Evolutionary conservation across 352 stramenopile species (phyloP), one percentile per base, ranked within the genome.

Genomic region (Pythium rhizo-oryzae): DNA sequence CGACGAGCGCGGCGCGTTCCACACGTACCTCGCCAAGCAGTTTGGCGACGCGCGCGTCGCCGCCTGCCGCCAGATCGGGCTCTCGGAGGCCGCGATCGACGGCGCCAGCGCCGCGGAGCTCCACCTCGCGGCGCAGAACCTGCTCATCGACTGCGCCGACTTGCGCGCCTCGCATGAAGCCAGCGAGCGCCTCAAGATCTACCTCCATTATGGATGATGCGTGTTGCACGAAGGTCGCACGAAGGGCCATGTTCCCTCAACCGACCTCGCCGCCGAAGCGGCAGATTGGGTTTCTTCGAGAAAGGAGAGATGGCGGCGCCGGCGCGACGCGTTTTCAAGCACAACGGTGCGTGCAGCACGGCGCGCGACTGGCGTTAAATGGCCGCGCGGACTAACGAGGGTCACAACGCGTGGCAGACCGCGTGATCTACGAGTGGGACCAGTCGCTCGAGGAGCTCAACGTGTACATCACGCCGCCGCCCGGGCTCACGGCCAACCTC

Each of bases 371-470:
- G 24, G 7, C 13, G 33, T 16, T 49, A 37, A 51, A 13, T 21
- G 43, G 43, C 4, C 43, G 43, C 15, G 16, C 11, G 8, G 43
- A 23, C 19, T 49, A 23, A 19, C 19, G 18, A n/a, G 43, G 28
- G 6, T 33, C 49, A 18, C n/a, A 35, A 19, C 37, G 21, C 11
- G 21, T 30, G 18, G 28, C 59, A 95, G 87, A 74, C 55, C 85
- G 76, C 61, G 76, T 87, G 63, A 85, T 99, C 15, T 99, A 99
- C 75, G 96, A 99, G 74, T 99, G 97, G 96, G 96, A 99, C 70
- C 96, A 98, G 74, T 97, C 89, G 35, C 77, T 98, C 71, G 90
- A 98, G 65, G 93, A 99, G 76, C 85, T 99, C 13, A 98, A 96
- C 39, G 69, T 99, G 56, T 99, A 97, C 78, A 96, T 99, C 67